phyloP scores from a whole-genome alignment of 2,329 filamentous ascomycete species.

The Scedosporium boydii region DNA sequence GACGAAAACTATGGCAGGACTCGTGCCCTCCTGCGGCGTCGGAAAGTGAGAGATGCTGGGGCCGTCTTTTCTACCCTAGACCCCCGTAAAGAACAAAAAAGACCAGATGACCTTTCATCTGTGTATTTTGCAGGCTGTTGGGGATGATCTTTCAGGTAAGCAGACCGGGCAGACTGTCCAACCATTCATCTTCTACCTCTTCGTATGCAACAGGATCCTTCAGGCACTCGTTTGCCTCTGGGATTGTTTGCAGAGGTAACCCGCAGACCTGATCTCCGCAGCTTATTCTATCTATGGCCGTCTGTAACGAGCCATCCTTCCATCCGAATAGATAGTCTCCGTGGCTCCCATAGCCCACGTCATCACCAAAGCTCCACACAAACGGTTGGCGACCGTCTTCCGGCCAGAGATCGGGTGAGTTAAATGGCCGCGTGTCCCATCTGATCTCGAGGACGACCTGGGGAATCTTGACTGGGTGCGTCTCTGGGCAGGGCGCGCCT shows the following conservation, averaged over 20 bases:
- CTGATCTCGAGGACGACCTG: slow-evolving; percentile 30
- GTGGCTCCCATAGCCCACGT: slow-evolving; percentile 25
- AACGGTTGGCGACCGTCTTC: slow-evolving; percentile 22
- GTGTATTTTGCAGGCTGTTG: no score
- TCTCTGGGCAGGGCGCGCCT: slow-evolving; percentile 21
- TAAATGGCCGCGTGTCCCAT: slow-evolving; percentile 28
- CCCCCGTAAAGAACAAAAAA: no score
- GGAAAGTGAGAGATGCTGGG: no score
- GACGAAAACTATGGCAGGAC: no score
- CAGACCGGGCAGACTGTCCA: background rate
- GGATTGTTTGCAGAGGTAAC: background rate
- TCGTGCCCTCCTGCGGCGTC: no score
- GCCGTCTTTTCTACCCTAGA: no score
- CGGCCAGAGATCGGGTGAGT: slow-evolving; percentile 13
- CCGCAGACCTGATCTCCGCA: slow-evolving; percentile 1
- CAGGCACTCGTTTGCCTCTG: background rate
- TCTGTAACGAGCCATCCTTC: slow-evolving; percentile 21
- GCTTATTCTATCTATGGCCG: slow-evolving; percentile 16
- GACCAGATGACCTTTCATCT: no score
- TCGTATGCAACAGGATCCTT: background rate
- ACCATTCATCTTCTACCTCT: background rate
- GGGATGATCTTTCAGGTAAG: background rate
- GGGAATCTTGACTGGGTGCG: slow-evolving; percentile 28
- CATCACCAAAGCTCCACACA: slow-evolving; percentile 18
- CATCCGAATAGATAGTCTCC: slow-evolving; percentile 31